phyloP scores from a whole-genome alignment of 2,329 filamentous ascomycete species.

The Neonectria sp. region DNA sequence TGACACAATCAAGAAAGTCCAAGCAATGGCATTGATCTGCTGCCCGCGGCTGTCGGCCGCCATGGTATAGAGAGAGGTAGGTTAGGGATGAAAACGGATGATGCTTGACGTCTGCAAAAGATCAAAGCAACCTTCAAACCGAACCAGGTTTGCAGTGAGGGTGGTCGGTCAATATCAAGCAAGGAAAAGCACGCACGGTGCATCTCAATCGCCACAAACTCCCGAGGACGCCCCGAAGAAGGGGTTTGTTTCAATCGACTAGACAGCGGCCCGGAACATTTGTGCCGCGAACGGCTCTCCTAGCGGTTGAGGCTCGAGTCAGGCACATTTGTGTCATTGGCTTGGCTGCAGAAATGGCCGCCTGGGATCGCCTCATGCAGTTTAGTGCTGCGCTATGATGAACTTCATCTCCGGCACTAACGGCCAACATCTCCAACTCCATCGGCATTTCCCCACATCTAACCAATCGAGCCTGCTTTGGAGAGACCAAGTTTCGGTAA shows the following conservation, averaged over 20 bases:
- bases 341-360: not conserved
- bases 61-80: not conserved
- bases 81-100: not conserved
- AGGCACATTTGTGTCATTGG: not conserved
- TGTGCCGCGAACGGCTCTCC: too few relatives aligned
- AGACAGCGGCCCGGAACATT: not conserved
- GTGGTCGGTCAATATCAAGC: not conserved
- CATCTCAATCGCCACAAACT: not conserved
- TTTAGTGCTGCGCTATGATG: too few relatives aligned
- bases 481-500: not conserved
- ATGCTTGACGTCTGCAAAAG: not conserved
- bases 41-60: conserved; percentile 10
- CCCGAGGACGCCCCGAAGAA: not conserved
- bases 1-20: conserved; percentile 53
- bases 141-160: not conserved
- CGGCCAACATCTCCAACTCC: not conserved
- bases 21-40: conserved; percentile 46
- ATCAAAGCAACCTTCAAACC: not conserved
- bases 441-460: not conserved
- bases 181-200: not conserved
- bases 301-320: not conserved
- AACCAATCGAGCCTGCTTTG: not conserved
- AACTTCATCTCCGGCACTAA: not conserved
- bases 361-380: too few relatives aligned
- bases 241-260: not conserved